Evolutionary conservation across 495 filamentous ascomycete species (phyloP), one percentile per base, ranked within the genome.

Genomic region (Umbilicaria muhlenbergii): DNA sequence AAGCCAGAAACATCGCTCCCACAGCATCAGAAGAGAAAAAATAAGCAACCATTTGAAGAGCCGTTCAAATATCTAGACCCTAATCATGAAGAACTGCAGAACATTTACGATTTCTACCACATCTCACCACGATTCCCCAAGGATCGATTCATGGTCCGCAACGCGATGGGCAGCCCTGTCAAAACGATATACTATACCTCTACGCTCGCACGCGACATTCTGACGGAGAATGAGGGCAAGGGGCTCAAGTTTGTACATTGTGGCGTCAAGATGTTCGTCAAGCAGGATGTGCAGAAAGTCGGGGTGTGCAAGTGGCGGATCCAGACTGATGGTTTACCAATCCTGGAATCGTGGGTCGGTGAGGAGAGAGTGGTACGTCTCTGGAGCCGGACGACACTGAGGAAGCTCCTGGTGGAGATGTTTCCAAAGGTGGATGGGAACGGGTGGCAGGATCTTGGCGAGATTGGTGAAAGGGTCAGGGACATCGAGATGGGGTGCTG

Each of bases 251-350:
- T 98, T 57, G 80, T 96, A 34, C 91, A 98, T 61, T 87, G 82
- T 45, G 91, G 91, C 47, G 85, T 98, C 21, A 93, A 93, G 65
- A 94, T 95, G 78, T 96, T 94, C 60, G 85, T 96, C 61, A 91
- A 89, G 64, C 91, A 98, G 55, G 88, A 96, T 52, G 82, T 83
- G 0, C 89, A 94, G 51, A 79, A 75, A 19, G 75, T 71, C 36
- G 80, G 82, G 35, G 81, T 88, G 15, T 93, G 87, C 66, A 73
- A 77, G 32, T 98, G 91, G 91, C 75, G 91, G 14, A 89, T 98
- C 51, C 91, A 98, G 69, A 83, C 76, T 16, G 91, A 98, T 58
- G 91, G 91, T 0, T 69, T 98, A 63, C 75, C 77, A 11, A 83
- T 96, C 42, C 65, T 92, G 35, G 82, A 92, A 56, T 79, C 83